Evolutionary conservation across 129 eudicot species (phyloP).

Genomic region (Helichrysum umbraculigerum): DNA sequence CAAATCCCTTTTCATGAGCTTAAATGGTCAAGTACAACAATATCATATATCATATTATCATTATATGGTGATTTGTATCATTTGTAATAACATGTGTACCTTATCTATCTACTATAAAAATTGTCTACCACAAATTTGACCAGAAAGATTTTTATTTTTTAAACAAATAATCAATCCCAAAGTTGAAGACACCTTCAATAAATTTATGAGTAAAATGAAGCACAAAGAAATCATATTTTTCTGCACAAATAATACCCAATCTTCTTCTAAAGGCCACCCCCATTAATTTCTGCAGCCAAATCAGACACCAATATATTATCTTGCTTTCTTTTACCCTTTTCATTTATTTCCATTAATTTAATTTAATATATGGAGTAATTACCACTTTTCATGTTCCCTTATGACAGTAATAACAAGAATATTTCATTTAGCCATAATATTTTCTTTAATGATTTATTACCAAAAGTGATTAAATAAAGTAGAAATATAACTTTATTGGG

Average conservation of each 20-base stretch:
- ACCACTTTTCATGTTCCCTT: conserved; percentile 17
- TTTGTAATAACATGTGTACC: conserved; percentile 24
- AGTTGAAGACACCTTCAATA: not conserved
- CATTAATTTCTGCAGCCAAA: conserved; percentile 23
- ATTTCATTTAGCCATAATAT: no score
- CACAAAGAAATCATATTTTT: conserved; percentile 5
- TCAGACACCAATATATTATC: conserved; percentile 23
- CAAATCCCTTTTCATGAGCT: conserved; percentile 13
- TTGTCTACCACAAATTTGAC: not conserved
- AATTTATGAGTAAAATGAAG: not conserved
- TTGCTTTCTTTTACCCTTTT: conserved; percentile 28
- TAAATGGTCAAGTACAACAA: conserved; percentile 7
- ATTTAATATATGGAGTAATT: no score
- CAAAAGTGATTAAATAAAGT: conserved; percentile 3
- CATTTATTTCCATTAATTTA: conserved; percentile 16
- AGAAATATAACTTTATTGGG: not conserved
- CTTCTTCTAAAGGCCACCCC: conserved; percentile 1
- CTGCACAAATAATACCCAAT: conserved; percentile 17
- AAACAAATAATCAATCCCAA: not conserved
- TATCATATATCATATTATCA: not conserved
- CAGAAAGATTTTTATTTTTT: not conserved
- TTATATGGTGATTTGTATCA: not conserved
- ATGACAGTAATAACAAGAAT: conserved; percentile 14
- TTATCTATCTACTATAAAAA: not conserved
- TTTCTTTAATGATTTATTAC: not conserved